Percentiles rank a stretch among this genome's conserved stretches.
phyloP scores from a whole-genome alignment of 164 flowering plant genomes.

The Akebia trifoliata region DNA sequence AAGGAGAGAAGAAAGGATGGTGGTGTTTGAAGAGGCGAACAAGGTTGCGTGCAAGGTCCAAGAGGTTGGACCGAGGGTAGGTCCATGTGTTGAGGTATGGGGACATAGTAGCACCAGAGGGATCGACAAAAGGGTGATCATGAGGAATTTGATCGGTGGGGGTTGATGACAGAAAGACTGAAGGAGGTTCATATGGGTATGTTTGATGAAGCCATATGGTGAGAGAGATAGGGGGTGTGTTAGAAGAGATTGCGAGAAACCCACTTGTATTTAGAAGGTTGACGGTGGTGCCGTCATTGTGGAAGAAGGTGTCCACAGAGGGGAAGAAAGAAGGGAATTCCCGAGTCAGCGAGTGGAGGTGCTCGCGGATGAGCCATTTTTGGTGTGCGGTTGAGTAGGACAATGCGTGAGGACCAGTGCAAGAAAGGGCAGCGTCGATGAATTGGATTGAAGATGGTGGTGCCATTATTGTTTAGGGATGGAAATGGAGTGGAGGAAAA shows the following conservation, averaged over 20 bases:
- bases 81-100: conserved; percentile 42
- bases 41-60: conserved; percentile 35
- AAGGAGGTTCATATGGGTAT: conserved; percentile 47
- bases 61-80: conserved; percentile 30
- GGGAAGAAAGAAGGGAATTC: conserved; percentile 37
- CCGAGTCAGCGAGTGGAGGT: conserved; percentile 46
- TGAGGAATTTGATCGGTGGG: conserved; percentile 13
- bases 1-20: conserved; percentile 33
- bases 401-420: conserved; percentile 25
- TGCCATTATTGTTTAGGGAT: conserved; percentile 16
- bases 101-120: conserved; percentile 30
- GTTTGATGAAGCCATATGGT: conserved; percentile 54
- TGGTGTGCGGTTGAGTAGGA: too few relatives aligned
- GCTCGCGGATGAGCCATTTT: too few relatives aligned
- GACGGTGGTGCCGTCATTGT: conserved; percentile 44
- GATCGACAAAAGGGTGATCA: conserved; percentile 46
- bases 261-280: conserved; percentile 41
- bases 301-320: conserved; percentile 30
- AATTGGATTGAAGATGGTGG: conserved; percentile 25
- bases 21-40: conserved; percentile 29
- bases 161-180: conserved; percentile 25
- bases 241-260: conserved; percentile 19
- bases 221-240: conserved; percentile 26
- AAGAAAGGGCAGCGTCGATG: conserved; percentile 30
- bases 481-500: not conserved